Conservation (phyloP, 495 filamentous ascomycete species). For the Neurospora sp. region DNA sequence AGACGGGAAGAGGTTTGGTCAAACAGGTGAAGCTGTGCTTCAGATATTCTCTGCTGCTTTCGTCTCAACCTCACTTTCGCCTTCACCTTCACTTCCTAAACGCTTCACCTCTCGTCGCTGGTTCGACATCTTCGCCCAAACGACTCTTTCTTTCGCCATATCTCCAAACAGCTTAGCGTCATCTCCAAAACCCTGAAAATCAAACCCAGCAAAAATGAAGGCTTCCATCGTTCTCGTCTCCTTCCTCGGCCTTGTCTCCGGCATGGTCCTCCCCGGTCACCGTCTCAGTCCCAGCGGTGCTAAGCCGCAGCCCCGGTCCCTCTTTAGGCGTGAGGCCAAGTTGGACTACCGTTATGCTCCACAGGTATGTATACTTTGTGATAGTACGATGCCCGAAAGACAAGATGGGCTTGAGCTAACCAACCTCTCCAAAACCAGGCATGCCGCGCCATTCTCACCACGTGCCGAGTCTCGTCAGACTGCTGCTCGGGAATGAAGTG, state of each 20-base stretch:
- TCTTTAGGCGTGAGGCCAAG: not conserved
- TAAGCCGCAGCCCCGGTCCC: not conserved
- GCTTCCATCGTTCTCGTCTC: not conserved
- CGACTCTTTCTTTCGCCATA: not conserved
- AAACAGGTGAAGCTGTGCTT: not conserved
- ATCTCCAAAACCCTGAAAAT: not conserved
- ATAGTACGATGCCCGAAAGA: too few species aligned
- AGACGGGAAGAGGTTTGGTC: not conserved
- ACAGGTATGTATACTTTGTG: not conserved
- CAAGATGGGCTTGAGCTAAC: not conserved
- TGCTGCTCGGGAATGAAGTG: conserved; percentile 4
- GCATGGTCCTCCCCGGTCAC: not conserved
- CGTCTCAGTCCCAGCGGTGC: not conserved
- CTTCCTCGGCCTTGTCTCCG: conserved; percentile 1
- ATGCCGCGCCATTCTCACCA: conserved; percentile 1
- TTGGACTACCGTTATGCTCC: not conserved
- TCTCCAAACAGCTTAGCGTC: not conserved
- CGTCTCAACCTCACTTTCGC: not conserved
- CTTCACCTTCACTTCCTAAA: not conserved
- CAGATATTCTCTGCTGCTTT: not conserved
- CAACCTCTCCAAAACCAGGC: not conserved
- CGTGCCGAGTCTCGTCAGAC: not conserved
- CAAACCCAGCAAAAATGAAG: not conserved
- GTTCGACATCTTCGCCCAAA: not conserved
- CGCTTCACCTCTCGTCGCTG: not conserved